Base-by-base conservation (phyloP, 345 rosid genomes). In the Hypericum androsaemum region DNA sequence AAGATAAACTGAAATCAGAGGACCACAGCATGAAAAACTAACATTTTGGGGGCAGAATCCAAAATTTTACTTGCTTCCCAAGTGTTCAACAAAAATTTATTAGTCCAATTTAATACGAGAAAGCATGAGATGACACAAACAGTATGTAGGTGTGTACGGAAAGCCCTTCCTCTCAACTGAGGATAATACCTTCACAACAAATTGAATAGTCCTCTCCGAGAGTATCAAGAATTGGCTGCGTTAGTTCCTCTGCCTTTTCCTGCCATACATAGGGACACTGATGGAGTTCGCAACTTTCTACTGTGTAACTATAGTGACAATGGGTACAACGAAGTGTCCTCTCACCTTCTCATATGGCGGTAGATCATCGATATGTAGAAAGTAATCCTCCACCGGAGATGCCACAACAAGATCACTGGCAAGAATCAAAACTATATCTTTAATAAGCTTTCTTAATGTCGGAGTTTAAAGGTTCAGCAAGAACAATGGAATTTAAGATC, bases 401-500 rank as follows among this genome's bases (percentile, higher is more conserved):
- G 82, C 96, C 49, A 90, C 98, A 60, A 90, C 89, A 59, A 87
- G 76, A 77, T 90, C 95, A 54, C 98, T 90, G 84, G 57, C 56
- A 68, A 62, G 65, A 15, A 70, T 61, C 36, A 53, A 58, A 69
- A 68, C 63, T 54, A 22, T 22, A 22, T 22, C 32, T 22, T 22
- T 22, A 22, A 22, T 22, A 22, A 22, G 32, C 32, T 22, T 22
- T 22, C 32, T 22, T 1, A 22, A 4, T 22, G 32, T 22, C 32
- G 32, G 32, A 22, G 32, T 22, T 22, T 1, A 22, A 22, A 22
- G 32, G 32, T 4, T 1, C 32, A 22, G 4, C 32, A 22, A 22
- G 32, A 22, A 22, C 32, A 22, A 13, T 7, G 22, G 15, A 47
- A 14, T 7, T 48, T 10, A 53, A 12, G 47, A 58, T 12, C 13